A percentile compares a stretch with the other conserved stretches of the same genome.
phyloP scores from a whole-genome alignment of 106 monocot genomes.

The Platanthera guangdongensis region DNA sequence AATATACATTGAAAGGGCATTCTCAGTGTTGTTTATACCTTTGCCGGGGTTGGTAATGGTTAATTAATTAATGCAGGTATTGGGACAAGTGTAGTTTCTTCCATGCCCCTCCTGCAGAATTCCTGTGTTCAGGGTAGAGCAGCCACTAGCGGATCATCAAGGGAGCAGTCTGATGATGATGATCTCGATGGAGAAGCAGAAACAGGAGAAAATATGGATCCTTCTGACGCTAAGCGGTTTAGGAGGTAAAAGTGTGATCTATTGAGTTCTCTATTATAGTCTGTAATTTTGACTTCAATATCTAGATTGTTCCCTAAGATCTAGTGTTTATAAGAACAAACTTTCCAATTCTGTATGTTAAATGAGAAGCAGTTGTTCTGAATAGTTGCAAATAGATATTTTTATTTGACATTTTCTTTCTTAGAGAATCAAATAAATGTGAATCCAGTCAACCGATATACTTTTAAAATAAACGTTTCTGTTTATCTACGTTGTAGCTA shows the following conservation, averaged over 20 bases:
- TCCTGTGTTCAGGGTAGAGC: constrained; percentile 20
- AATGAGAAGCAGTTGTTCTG: neutral
- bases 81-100: constrained; percentile 22
- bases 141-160: constrained; percentile 65
- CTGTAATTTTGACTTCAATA: neutral
- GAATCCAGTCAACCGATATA: neutral
- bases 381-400: too few species aligned
- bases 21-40: neutral
- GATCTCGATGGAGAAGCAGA: constrained; percentile 57
- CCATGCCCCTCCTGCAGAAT: constrained; percentile 30
- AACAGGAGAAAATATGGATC: constrained; percentile 53
- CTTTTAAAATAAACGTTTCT: neutral
- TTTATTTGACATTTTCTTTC: neutral
- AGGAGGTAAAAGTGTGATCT: constrained; percentile 44
- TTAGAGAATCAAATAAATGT: neutral
- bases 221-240: constrained; percentile 58
- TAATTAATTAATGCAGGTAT: constrained; percentile 20
- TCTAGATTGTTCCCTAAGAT: neutral
- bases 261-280: neutral
- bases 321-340: neutral
- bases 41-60: neutral
- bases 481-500: neutral
- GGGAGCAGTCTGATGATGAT: constrained; percentile 85
- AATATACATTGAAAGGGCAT: neutral
- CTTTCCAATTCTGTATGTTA: neutral